Evolutionary conservation across 768 basidiomycete species (phyloP).

Genomic region (Tricholomella constricta): DNA sequence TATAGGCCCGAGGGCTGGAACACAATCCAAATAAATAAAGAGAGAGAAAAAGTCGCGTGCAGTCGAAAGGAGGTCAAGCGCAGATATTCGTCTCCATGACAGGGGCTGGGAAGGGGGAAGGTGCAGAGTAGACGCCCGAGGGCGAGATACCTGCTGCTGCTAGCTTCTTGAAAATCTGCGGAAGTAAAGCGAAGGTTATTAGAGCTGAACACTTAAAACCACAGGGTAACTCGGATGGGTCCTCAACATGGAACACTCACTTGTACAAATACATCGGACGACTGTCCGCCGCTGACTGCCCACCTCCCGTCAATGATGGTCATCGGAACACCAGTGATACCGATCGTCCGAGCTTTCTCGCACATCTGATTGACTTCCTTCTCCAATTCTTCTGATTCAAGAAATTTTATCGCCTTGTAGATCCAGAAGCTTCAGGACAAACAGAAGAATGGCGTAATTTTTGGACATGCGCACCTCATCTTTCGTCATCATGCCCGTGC

Average conservation of each 20-base stretch:
- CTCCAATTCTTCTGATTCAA: conserved; percentile 64
- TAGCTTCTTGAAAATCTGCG: conserved; percentile 53
- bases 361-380: conserved; percentile 66
- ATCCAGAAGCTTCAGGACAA: conserved; percentile 7
- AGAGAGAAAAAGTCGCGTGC: background rate
- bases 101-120: conserved; percentile 35
- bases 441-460: background rate
- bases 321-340: conserved; percentile 79
- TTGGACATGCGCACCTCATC: conserved; percentile 49
- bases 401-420: conserved; percentile 60
- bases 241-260: conserved; percentile 34
- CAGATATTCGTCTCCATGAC: conserved; percentile 30
- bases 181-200: background rate
- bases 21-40: background rate
- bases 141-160: conserved; percentile 35
- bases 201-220: background rate
- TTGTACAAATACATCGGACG: conserved; percentile 68
- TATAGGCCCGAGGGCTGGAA: conserved; percentile 3
- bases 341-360: conserved; percentile 60
- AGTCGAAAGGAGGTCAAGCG: conserved; percentile 7
- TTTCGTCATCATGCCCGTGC: conserved; percentile 56
- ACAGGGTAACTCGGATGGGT: background rate
- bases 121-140: conserved; percentile 32
- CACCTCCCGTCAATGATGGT: conserved; percentile 78
- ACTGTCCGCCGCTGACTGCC: conserved; percentile 76